phyloP scores from a whole-genome alignment of 441 rosid genomes.

The Aleurites moluccanus region DNA sequence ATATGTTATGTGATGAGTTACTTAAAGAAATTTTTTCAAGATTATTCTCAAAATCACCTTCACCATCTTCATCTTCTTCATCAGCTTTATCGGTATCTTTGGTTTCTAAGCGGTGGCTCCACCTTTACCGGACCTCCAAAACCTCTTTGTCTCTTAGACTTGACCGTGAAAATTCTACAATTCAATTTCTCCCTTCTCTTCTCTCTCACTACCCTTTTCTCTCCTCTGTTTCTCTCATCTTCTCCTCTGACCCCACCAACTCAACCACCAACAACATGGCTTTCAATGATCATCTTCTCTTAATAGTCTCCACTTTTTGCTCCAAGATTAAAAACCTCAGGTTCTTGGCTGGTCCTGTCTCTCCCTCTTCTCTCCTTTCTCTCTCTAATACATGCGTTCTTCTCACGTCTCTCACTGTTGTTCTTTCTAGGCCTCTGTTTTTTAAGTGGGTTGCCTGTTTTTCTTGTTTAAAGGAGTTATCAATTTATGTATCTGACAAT shows the following conservation, averaged over 20 bases:
- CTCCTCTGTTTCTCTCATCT: constrained; percentile 51
- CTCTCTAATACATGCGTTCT: constrained; percentile 45
- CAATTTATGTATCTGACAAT: constrained; percentile 33
- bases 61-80: constrained; percentile 15
- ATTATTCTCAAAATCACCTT: constrained; percentile 35
- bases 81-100: constrained; percentile 49
- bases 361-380: constrained; percentile 44
- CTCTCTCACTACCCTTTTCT: constrained; percentile 57
- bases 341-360: constrained; percentile 55
- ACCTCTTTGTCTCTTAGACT: constrained; percentile 63
- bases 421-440: constrained; percentile 47
- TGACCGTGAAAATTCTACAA: constrained; percentile 27
- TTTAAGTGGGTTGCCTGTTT: constrained; percentile 60
- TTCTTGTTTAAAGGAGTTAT: constrained; percentile 56
- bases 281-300: constrained; percentile 42
- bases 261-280: constrained; percentile 2
- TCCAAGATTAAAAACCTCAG: constrained; percentile 50
- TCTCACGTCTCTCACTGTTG: constrained; percentile 57
- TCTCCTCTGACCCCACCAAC: constrained; percentile 30
- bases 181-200: constrained; percentile 47
- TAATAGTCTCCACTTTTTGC: constrained; percentile 48
- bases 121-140: constrained; percentile 62
- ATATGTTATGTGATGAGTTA: constrained; percentile 65
- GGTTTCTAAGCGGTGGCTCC: constrained; percentile 91
- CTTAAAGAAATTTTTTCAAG: constrained; percentile 66